Evolutionary conservation across 1,284 basidiomycete genomes (phyloP).

Genomic region (Irpex lacteus): DNA sequence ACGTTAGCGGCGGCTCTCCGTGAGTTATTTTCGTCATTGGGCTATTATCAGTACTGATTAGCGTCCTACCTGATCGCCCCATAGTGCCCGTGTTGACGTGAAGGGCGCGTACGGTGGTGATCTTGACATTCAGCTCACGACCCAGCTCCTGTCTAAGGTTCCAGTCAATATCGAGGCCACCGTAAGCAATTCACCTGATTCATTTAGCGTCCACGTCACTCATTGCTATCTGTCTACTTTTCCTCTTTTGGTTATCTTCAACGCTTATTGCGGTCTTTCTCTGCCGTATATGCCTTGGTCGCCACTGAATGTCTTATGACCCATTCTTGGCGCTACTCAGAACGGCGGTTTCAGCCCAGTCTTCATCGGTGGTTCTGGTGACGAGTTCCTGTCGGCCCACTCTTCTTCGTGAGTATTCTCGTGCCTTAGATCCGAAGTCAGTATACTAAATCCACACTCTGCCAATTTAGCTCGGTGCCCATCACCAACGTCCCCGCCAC

Average conservation of each 20-base stretch:
- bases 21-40: neutral
- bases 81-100: conserved; percentile 1
- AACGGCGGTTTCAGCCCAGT: neutral
- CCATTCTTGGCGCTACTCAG: neutral
- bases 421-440: neutral
- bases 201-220: neutral
- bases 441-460: neutral
- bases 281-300: neutral
- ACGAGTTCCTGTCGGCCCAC: neutral
- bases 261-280: neutral
- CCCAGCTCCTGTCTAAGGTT: neutral
- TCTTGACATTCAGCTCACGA: neutral
- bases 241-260: neutral
- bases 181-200: neutral
- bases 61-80: neutral
- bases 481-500: conserved; percentile 1
- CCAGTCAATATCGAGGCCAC: neutral
- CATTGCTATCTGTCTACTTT: neutral
- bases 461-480: neutral
- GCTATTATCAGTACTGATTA: neutral
- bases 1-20: neutral
- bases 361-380: neutral
- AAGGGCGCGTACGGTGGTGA: neutral
- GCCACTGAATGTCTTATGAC: too few species aligned
- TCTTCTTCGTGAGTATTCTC: neutral